A percentile compares a stretch with the other conserved stretches of the same genome.
Conservation (phyloP, 2,329 filamentous ascomycete species). For the Apiospora marii region DNA sequence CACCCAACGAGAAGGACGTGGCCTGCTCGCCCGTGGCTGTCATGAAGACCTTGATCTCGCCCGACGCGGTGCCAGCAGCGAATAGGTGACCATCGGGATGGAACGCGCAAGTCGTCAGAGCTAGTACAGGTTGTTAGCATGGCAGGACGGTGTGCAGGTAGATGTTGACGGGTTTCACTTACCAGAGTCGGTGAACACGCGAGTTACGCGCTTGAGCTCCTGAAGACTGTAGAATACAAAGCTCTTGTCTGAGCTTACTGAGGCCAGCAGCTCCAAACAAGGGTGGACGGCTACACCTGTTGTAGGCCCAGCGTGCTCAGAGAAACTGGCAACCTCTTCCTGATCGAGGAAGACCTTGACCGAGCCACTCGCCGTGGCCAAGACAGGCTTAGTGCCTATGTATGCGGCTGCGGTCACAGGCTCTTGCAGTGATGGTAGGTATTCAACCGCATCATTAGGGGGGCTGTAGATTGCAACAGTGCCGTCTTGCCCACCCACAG, state of each 20-base stretch:
- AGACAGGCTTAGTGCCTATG: slow-evolving; percentile 72
- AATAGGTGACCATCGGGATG: slow-evolving; percentile 97
- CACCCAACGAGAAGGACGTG: slow-evolving; percentile 74
- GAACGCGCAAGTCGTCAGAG: slow-evolving; percentile 81
- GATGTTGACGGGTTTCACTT: slow-evolving; percentile 49
- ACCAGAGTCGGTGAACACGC: slow-evolving; percentile 83
- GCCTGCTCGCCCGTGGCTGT: slow-evolving; percentile 80
- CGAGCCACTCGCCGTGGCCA: slow-evolving; percentile 77
- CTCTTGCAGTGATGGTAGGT: slow-evolving; percentile 70
- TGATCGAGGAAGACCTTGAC: slow-evolving; percentile 80
- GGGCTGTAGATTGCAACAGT: slow-evolving; percentile 79
- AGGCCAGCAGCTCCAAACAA: slow-evolving; percentile 82
- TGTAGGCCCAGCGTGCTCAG: slow-evolving; percentile 83
- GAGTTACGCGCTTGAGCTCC: slow-evolving; percentile 72
- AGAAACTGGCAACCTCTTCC: slow-evolving; percentile 71
- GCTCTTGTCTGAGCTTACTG: slow-evolving; percentile 90
- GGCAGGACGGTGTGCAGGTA: background rate
- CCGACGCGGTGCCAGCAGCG: slow-evolving; percentile 80
- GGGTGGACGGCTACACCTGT: slow-evolving; percentile 84
- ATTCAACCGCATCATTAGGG: slow-evolving; percentile 70
- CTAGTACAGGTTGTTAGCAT: slow-evolving; percentile 51
- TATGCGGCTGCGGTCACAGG: slow-evolving; percentile 72
- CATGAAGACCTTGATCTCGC: slow-evolving; percentile 89
- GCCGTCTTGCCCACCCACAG: slow-evolving; percentile 79
- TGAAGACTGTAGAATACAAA: slow-evolving; percentile 87